Conservation (phyloP, 345 rosid genomes). For the Eucalyptus cloeziana region DNA sequence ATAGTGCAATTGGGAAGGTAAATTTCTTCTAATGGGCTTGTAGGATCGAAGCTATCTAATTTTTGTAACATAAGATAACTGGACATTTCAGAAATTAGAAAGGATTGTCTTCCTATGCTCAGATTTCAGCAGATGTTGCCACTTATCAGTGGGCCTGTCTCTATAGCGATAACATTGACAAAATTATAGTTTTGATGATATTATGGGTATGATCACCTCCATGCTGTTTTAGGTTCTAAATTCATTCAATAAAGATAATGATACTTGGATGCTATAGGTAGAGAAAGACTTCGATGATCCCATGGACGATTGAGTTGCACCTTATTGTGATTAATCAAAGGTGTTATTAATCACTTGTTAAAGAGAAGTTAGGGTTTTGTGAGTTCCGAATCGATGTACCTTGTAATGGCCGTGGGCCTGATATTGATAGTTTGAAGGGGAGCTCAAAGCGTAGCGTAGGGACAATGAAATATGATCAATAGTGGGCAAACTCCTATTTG, state of each 20-base stretch:
- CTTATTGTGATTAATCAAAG: neutral
- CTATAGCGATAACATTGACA: neutral
- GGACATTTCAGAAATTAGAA: neutral
- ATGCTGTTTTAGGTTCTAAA: neutral
- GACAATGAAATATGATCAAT: neutral
- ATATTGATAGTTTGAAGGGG: neutral
- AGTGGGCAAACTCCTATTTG: neutral
- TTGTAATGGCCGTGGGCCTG: neutral
- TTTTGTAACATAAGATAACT: neutral
- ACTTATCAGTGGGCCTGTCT: neutral
- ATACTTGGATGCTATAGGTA: neutral
- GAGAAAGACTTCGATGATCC: neutral
- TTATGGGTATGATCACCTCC: neutral
- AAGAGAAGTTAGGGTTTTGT: neutral
- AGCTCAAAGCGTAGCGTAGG: neutral
- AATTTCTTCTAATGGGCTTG: neutral
- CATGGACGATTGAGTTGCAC: neutral
- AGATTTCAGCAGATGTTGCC: neutral
- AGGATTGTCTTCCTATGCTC: neutral
- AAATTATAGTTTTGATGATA: neutral
- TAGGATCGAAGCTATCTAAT: neutral
- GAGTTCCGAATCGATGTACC: neutral
- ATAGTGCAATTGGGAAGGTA: slow-evolving; percentile 97
- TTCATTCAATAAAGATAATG: neutral
- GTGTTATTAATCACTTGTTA: neutral